These are phyloP conservation scores for Aureobasidium namibiae DNA, from an alignment of 2,329 filamentous ascomycete species.

Conservation along the genomic window DNA sequence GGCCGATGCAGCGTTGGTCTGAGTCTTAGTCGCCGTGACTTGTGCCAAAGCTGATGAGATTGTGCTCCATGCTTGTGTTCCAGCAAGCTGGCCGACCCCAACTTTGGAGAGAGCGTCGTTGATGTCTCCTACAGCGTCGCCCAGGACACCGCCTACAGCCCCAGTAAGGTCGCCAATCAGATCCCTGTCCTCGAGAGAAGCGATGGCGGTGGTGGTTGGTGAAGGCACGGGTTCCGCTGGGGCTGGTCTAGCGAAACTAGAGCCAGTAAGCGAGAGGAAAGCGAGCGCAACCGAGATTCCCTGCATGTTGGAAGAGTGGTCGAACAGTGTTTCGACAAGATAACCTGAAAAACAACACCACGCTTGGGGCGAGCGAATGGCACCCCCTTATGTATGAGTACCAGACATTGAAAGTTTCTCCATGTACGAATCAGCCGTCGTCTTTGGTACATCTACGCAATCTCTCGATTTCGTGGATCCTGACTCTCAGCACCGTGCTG, in stretches of 20 bases:
- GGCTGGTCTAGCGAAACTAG: slow-evolving; percentile 11
- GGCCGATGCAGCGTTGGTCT: slow-evolving; percentile 19
- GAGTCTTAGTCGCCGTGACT: slow-evolving; percentile 21
- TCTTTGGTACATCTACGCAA: slow-evolving; percentile 1
- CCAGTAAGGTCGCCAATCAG: slow-evolving; percentile 13
- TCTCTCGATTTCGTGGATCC: neutral
- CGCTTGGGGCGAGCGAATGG: neutral
- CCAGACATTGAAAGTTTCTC: neutral
- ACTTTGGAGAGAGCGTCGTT: slow-evolving; percentile 10
- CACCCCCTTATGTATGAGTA: neutral
- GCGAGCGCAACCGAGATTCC: neutral
- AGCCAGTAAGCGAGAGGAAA: slow-evolving; percentile 1
- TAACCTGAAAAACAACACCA: neutral
- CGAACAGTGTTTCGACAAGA: neutral
- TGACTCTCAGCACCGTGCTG: neutral
- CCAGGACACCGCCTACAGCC: neutral
- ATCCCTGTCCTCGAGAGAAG: slow-evolving; percentile 13
- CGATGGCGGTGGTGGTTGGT: neutral
- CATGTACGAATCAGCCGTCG: neutral
- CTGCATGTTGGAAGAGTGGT: neutral
- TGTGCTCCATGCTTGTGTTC: neutral
- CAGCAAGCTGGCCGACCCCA: neutral
- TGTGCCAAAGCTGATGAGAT: slow-evolving; percentile 15
- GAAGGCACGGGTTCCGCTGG: slow-evolving; percentile 9
- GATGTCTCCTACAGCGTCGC: slow-evolving; percentile 2